phyloP scores from a whole-genome alignment of 331 rosid genomes.

The Spiraea crenata region DNA sequence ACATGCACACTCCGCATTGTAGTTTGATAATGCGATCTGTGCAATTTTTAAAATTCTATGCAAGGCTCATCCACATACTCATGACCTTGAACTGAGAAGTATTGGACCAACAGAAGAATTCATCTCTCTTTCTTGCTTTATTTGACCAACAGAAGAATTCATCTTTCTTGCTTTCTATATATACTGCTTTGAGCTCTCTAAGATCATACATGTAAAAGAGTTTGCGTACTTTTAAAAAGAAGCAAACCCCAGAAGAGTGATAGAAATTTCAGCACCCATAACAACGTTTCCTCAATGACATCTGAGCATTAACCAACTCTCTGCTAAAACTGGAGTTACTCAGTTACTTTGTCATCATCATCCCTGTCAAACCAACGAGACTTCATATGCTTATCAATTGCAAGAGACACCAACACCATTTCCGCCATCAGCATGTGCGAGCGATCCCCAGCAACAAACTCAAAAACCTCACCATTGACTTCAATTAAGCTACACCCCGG shows the following conservation, averaged over 20 bases:
- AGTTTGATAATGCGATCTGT: no score
- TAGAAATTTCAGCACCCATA: not conserved
- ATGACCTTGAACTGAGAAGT: no score
- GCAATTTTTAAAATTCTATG: no score
- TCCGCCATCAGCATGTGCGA: conserved; percentile 30
- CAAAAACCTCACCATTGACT: conserved; percentile 38
- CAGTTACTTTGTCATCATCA: conserved; percentile 17
- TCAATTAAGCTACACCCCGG: conserved; percentile 49
- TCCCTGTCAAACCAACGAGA: conserved; percentile 19
- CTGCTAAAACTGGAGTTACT: not conserved
- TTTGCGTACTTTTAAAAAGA: not conserved
- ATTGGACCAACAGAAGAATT: no score
- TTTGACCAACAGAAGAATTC: no score
- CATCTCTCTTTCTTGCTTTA: no score
- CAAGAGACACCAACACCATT: conserved; percentile 21
- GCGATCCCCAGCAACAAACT: conserved; percentile 40
- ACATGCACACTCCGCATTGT: no score
- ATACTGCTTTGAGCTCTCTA: no score
- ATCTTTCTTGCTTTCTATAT: no score
- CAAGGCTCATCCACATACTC: no score
- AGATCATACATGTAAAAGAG: no score
- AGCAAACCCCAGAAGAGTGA: not conserved
- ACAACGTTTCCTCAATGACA: not conserved
- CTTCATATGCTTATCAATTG: conserved; percentile 35
- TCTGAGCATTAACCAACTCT: not conserved